These are phyloP conservation scores for Vigna reflexopilosa DNA, from an alignment of 306 rosid species.

Conservation along the genomic window DNA sequence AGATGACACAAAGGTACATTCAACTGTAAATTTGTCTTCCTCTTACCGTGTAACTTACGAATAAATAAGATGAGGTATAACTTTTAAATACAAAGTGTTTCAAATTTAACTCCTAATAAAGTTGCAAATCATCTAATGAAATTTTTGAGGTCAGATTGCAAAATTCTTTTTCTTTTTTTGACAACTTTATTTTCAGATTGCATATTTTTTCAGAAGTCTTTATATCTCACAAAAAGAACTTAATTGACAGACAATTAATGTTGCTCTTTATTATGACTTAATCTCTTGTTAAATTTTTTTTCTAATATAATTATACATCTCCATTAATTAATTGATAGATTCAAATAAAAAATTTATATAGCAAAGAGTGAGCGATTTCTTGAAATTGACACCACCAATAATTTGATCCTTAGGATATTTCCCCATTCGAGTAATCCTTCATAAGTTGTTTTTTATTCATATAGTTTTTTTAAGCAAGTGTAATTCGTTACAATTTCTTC, in stretches of 20 bases:
- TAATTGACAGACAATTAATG: background rate
- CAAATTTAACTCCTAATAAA: conserved; percentile 5
- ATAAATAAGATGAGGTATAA: background rate
- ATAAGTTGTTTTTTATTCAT: too few relatives aligned
- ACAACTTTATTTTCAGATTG: too few relatives aligned
- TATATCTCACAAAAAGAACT: background rate
- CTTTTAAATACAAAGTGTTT: background rate
- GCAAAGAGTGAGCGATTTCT: background rate
- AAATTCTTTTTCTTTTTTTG: too few relatives aligned
- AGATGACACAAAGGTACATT: conserved; percentile 44
- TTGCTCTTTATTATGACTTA: background rate
- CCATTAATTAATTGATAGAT: background rate
- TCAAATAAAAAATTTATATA: background rate
- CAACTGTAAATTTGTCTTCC: conserved; percentile 35
- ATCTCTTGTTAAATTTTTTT: background rate
- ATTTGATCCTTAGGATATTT: too few relatives aligned
- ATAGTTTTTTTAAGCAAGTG: too few relatives aligned
- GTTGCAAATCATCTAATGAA: background rate
- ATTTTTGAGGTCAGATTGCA: background rate
- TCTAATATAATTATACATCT: background rate
- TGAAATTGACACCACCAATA: background rate
- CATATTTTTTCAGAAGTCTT: background rate
- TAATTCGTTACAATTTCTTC: too few relatives aligned
- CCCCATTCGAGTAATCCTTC: too few relatives aligned
- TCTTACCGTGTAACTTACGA: background rate